Percentiles rank a stretch among this genome's conserved stretches.
These are phyloP conservation scores for Penicillium crustosum DNA, from an alignment of 2,329 filamentous ascomycete genomes.

Conservation along the genomic window DNA sequence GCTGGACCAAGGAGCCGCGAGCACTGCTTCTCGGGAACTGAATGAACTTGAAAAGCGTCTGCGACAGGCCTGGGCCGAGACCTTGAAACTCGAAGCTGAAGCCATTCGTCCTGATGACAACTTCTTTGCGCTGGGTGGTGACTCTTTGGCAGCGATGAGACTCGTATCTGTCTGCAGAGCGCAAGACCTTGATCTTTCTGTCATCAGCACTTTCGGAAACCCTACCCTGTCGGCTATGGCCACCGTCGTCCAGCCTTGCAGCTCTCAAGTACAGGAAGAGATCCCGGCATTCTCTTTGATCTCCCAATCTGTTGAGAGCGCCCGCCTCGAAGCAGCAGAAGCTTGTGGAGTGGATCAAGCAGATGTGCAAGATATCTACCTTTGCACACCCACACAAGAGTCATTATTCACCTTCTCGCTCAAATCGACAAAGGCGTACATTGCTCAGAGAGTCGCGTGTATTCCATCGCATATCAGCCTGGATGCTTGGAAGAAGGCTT, in stretches of 20 bases:
- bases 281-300: conserved; percentile 31
- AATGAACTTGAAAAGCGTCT: conserved; percentile 36
- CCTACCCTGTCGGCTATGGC: conserved; percentile 47
- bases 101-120: conserved; percentile 40
- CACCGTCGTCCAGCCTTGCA: conserved; percentile 29
- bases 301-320: conserved; percentile 36
- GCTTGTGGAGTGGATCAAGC: conserved; percentile 32
- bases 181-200: conserved; percentile 35
- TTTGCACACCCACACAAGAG: conserved; percentile 44
- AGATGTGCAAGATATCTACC: conserved; percentile 43
- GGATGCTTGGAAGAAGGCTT: conserved; percentile 44
- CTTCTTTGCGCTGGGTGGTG: conserved; percentile 40
- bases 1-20: conserved; percentile 24
- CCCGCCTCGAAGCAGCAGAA: conserved; percentile 39
- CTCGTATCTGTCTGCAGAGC: conserved; percentile 34
- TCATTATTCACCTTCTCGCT: conserved; percentile 49
- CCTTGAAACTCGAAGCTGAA: conserved; percentile 31
- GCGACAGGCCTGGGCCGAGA: conserved; percentile 36
- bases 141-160: conserved; percentile 38
- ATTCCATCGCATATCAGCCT: conserved; percentile 40
- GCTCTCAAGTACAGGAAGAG: conserved; percentile 27
- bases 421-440: conserved; percentile 46
- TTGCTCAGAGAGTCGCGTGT: conserved; percentile 44
- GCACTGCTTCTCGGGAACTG: conserved; percentile 24
- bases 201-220: conserved; percentile 38